Base-by-base conservation (phyloP, 495 filamentous ascomycete species). In the Daldinia caldariorum region DNA sequence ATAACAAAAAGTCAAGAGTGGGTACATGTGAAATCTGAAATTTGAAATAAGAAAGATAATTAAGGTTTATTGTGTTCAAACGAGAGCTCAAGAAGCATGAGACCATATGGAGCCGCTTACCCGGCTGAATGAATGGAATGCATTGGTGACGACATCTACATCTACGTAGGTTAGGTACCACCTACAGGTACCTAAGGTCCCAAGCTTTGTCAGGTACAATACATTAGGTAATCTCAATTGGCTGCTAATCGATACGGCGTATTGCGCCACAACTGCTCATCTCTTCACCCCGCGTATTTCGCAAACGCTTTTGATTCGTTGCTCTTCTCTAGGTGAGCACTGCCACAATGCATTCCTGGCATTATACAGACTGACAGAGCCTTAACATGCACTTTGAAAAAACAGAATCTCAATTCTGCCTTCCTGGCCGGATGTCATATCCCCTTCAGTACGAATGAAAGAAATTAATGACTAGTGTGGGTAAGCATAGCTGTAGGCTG, bases 251-350 rank as follows among this genome's bases (percentile, higher is more conserved):
- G n/a, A n/a, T n/a, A n/a, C n/a, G n/a, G n/a, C n/a, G n/a, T n/a
- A n/a, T n/a, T n/a, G n/a, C n/a, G n/a, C n/a, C n/a, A n/a, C n/a
- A n/a, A n/a, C n/a, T n/a, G n/a, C n/a, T n/a, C n/a, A n/a, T 50
- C 45, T 14, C 26, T 51, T 10, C 49, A 29, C 49, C 47, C 13
- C 22, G 29, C 61, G 51, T 63, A 63, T 63, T 63, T 63, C 47
- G 60, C 45, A 22, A 63, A 31, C 10, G 34, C n/a, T 13, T 54
- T 63, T 26, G n/a, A 53, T 63, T 57, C 35, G 54, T 35, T 8
- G 18, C 6, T 38, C 34, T 35, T 13, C 31, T 0, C 22, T 1
- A 53, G 49, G 54, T 20, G 18, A 47, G 7, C 41, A 45, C 41
- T 20, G 41, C 41, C 41, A 45, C 41, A 20, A 12, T 3, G 34